Conservation (phyloP, 805 yeast genomes). For the Yarrowia sp. region DNA sequence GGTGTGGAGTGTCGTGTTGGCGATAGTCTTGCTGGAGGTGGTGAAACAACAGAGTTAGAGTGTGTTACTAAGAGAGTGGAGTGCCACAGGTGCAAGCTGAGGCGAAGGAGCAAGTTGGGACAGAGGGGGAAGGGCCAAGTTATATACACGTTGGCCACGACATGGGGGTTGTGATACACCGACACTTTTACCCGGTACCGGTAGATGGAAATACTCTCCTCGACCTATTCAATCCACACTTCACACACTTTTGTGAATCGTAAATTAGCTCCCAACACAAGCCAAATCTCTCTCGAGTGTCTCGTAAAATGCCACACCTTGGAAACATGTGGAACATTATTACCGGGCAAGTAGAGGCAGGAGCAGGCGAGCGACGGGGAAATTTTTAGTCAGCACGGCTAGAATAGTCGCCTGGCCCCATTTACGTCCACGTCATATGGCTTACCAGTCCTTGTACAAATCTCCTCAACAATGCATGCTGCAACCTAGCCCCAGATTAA, state of each 20-base stretch:
- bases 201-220: no score
- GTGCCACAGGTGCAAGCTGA: background rate
- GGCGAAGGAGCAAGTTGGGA: no score
- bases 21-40: conserved; percentile 32
- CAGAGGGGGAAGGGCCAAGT: background rate
- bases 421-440: no score
- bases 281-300: background rate
- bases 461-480: conserved; percentile 18
- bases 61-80: conserved; percentile 13
- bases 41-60: conserved; percentile 33
- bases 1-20: conserved; percentile 10
- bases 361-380: background rate
- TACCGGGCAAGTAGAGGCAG: background rate
- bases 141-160: background rate
- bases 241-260: conserved; percentile 5
- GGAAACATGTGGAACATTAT: background rate
- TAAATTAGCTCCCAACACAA: conserved; percentile 28
- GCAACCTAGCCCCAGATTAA: conserved; percentile 32
- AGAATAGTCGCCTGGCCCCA: no score
- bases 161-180: background rate
- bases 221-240: background rate
- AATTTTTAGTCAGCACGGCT: background rate
- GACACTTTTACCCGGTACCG: no score
- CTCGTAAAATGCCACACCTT: conserved; percentile 11
- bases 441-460: no score